A percentile compares a stretch with the other conserved stretches of the same genome.
Conservation (phyloP, 2,329 filamentous ascomycete species). For the Botrytis cinerea region DNA sequence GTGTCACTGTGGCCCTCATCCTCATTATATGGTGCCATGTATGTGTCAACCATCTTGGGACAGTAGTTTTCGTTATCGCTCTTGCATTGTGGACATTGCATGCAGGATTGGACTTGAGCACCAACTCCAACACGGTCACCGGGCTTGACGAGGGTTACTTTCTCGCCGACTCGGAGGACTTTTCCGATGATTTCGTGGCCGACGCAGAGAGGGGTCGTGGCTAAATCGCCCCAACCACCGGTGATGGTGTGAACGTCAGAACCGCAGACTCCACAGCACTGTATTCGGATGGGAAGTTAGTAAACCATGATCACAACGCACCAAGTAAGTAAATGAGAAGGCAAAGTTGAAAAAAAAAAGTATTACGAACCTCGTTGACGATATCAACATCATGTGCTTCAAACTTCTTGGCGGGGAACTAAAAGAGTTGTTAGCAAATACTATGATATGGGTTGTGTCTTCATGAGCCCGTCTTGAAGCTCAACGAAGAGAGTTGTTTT, state of each 20-base stretch:
- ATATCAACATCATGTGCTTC: slow-evolving; percentile 85
- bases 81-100: slow-evolving; percentile 54
- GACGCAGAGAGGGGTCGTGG: slow-evolving; percentile 38
- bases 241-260: slow-evolving; percentile 39
- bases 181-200: slow-evolving; percentile 54
- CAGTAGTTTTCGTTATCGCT: slow-evolving; percentile 37
- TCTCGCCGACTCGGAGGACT: slow-evolving; percentile 56
- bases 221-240: slow-evolving; percentile 35
- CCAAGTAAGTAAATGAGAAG: too few relatives aligned
- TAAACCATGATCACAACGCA: neutral
- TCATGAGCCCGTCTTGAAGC: too few relatives aligned
- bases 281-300: neutral
- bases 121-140: slow-evolving; percentile 56
- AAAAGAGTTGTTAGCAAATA: neutral
- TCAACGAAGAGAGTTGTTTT: too few relatives aligned
- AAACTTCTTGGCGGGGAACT: slow-evolving; percentile 63
- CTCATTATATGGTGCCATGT: slow-evolving; percentile 35
- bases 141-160: slow-evolving; percentile 56
- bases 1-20: slow-evolving; percentile 23
- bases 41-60: slow-evolving; percentile 34
- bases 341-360: neutral
- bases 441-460: neutral
- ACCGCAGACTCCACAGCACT: slow-evolving; percentile 50
- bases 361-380: slow-evolving; percentile 62
- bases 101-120: slow-evolving; percentile 52